Evolutionary conservation across 352 stramenopile species (phyloP).

Genomic region (Pythium insidiosum): DNA sequence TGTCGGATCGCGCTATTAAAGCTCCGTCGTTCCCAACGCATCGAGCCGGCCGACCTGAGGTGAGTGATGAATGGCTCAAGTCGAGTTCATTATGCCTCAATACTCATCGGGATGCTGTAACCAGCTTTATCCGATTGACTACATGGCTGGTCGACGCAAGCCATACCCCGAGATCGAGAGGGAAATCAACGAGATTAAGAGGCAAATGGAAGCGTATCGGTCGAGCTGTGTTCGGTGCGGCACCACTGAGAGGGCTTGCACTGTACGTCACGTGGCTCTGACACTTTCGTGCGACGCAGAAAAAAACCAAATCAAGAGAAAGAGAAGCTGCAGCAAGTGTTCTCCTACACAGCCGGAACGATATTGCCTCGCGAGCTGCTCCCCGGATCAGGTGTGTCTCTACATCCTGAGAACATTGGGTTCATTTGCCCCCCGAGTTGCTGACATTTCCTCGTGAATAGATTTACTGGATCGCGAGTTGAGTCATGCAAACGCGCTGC

Average conservation of each 20-base stretch:
- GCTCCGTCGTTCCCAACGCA: constrained; percentile 25
- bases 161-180: constrained; percentile 71
- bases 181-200: constrained; percentile 62
- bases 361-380: constrained; percentile 69
- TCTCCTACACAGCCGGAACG: constrained; percentile 52
- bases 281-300: not conserved
- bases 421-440: too few species aligned
- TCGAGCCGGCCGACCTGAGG: constrained; percentile 22
- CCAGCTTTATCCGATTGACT: constrained; percentile 60
- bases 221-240: constrained; percentile 40
- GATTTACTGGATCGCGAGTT: constrained; percentile 58
- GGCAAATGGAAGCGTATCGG: constrained; percentile 58
- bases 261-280: not conserved
- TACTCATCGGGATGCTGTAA: too few species aligned
- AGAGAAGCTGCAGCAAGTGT: constrained; percentile 75
- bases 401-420: too few species aligned
- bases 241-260: not conserved
- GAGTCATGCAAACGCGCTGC: constrained; percentile 34
- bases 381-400: constrained; percentile 48
- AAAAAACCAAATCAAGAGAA: constrained; percentile 65
- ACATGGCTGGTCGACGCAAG: constrained; percentile 34
- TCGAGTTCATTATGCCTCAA: too few species aligned
- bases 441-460: constrained; percentile 12
- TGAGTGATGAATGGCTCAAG: constrained; percentile 6
- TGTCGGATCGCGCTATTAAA: constrained; percentile 57